Evolutionary conservation across 176 grass and related monocot genomes (phyloP).

Genomic region (Hyparrhenia diplandra): DNA sequence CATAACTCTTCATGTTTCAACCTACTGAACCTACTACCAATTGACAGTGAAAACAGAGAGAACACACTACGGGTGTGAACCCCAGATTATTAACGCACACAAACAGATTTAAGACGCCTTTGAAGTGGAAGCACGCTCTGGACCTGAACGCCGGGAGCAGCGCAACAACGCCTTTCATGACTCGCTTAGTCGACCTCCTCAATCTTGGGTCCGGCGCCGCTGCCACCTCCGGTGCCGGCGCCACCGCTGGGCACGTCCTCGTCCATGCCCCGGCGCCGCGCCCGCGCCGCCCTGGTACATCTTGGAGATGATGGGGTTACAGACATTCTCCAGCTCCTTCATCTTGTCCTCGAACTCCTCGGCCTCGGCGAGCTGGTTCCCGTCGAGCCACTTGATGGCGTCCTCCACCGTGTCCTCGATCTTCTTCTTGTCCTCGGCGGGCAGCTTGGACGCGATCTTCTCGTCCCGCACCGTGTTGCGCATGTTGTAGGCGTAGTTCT

Average conservation of each 20-base stretch:
- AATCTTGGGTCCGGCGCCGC: slow-evolving; percentile 69
- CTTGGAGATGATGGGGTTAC: no score
- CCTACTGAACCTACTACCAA: neutral
- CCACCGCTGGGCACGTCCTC: slow-evolving; percentile 39
- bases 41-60: neutral
- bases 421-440: no score
- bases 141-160: neutral
- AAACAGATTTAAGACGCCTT: neutral
- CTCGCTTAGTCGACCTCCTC: slow-evolving; percentile 73
- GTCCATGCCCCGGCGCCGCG: slow-evolving; percentile 48
- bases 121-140: neutral
- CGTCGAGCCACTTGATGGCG: no score
- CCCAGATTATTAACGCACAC: slow-evolving; percentile 14
- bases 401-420: no score
- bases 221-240: slow-evolving; percentile 23
- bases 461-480: slow-evolving; percentile 68
- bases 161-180: neutral
- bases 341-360: no score
- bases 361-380: no score
- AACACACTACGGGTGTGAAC: neutral
- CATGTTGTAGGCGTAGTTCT: slow-evolving; percentile 89
- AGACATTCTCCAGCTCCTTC: no score
- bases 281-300: no score
- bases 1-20: neutral
- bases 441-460: slow-evolving; percentile 54